These are phyloP conservation scores for Halophytophthora batemanensis DNA, from an alignment of 352 stramenopile species.

Conservation along the genomic window DNA sequence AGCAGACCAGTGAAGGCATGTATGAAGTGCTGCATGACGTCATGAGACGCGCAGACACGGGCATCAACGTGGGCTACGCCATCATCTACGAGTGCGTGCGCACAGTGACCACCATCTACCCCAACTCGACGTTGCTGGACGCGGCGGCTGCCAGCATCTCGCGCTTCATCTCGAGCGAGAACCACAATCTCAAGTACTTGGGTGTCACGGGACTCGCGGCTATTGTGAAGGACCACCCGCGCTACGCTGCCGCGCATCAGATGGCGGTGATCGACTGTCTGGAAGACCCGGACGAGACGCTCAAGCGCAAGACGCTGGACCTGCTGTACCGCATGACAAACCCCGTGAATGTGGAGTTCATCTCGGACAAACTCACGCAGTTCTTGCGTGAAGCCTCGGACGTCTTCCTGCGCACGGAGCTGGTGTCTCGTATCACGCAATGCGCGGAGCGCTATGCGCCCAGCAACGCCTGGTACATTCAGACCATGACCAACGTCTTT, in stretches of 20 bases:
- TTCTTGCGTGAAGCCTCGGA: constrained; percentile 95
- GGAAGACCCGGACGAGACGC: constrained; percentile 98
- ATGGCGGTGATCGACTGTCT: constrained; percentile 99
- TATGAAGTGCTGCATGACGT: constrained; percentile 99
- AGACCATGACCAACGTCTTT: constrained; percentile 97
- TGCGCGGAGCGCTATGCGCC: constrained; percentile 97
- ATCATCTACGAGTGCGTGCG: constrained; percentile 99
- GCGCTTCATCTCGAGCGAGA: constrained; percentile 94
- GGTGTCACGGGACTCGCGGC: constrained; percentile 98
- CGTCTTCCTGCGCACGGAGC: constrained; percentile 96
- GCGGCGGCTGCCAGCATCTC: constrained; percentile 90
- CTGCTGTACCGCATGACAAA: constrained; percentile 98
- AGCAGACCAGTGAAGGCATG: constrained; percentile 96
- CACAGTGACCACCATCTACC: constrained; percentile 99
- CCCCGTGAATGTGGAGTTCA: constrained; percentile 99
- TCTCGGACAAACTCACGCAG: constrained; percentile 97
- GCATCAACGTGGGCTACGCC: constrained; percentile 99
- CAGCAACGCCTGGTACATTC: constrained; percentile 99
- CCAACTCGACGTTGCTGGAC: constrained; percentile 97
- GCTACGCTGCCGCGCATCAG: constrained; percentile 98
- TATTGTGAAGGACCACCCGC: constrained; percentile 96
- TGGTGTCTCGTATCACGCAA: constrained; percentile 97
- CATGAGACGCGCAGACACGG: constrained; percentile 98
- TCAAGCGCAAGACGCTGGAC: constrained; percentile 99
- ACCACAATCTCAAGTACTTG: constrained; percentile 99